Base-by-base conservation (phyloP, 2,329 filamentous ascomycete genomes). In the Anisogramma anomala region DNA sequence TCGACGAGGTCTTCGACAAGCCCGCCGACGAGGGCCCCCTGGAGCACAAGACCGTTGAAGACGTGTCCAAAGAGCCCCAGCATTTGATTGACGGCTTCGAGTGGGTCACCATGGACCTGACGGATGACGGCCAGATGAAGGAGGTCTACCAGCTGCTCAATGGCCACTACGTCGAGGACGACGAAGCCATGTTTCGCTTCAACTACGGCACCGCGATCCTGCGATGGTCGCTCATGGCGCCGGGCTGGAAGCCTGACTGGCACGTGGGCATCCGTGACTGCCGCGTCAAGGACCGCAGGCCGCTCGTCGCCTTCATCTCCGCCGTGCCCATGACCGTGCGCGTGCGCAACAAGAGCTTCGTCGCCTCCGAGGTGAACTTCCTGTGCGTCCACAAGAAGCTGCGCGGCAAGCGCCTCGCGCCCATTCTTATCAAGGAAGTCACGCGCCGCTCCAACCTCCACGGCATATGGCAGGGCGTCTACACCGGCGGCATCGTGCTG, bases 301-400 rank as follows among this genome's bases (percentile, higher is more conserved):
- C 44, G 17, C 77, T 98, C 13, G 87, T 95, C 38, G 91, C 88
- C 42, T 95, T 94, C 62, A 96, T 98, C 58, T 93, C 87, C 30
- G 91, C 87, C 52, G 84, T 96, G 33, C 91, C 91, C 1, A 80
- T 91, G 46, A 74, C 80, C 49, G 69, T 98, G 43, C 79, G 82
- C 39, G 79, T 98, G 32, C 83, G 88, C 49, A 69, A 82, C 45
- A 83, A 83, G 45, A 65, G 74, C 43, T 65, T 98, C 46, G 75
- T 79, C 48, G 81, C 84, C 51, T 87, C 84, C 36, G 91, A 98
- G 61, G 91, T 98, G 64, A 98, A 98, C 68, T 98, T 96, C 65
- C 79, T 98, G 50, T 94, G 88, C 56, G 82, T 98, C 41, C 91
- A 98, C 71, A 96, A 96, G 71, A 96, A 96, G 65, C 77, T 98